These are phyloP conservation scores for Microbotryomycetes sp. DNA, from an alignment of 1,284 basidiomycete species.

Conservation along the genomic window DNA sequence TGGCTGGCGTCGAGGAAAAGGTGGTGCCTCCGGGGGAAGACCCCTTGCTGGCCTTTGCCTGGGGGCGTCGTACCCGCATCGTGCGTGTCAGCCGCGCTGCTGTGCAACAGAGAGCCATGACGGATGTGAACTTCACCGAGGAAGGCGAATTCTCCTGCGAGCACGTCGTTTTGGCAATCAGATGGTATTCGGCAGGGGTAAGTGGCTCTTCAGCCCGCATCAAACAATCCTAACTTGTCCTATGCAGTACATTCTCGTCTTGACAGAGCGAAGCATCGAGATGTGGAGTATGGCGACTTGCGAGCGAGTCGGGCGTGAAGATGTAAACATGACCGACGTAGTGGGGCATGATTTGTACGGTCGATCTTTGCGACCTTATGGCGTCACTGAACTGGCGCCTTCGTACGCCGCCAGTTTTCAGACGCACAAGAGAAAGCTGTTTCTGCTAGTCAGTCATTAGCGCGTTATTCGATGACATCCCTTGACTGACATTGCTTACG, in stretches of 20 bases:
- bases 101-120: not conserved
- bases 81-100: constrained; percentile 48
- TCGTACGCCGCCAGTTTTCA: constrained; percentile 51
- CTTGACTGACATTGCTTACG: not conserved
- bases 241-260: constrained; percentile 43
- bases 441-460: constrained; percentile 62
- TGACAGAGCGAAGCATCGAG: constrained; percentile 55
- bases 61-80: constrained; percentile 62
- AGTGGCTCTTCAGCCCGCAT: constrained; percentile 17
- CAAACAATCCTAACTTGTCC: not conserved
- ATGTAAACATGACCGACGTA: constrained; percentile 38
- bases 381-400: not conserved
- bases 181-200: constrained; percentile 47
- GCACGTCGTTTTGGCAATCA: constrained; percentile 41
- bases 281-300: constrained; percentile 59
- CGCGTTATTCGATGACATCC: not conserved
- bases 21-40: constrained; percentile 45
- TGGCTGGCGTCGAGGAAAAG: not conserved
- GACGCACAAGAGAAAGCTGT: constrained; percentile 82
- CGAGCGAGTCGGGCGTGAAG: constrained; percentile 39
- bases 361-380: not conserved
- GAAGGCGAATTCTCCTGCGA: constrained; percentile 30
- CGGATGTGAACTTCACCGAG: not conserved
- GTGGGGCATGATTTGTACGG: constrained; percentile 38
- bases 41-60: constrained; percentile 72